Evolutionary conservation across 2,329 filamentous ascomycete genomes (phyloP), one percentile per base, ranked within the genome.

Genomic region (Xylariaceae sp.): DNA sequence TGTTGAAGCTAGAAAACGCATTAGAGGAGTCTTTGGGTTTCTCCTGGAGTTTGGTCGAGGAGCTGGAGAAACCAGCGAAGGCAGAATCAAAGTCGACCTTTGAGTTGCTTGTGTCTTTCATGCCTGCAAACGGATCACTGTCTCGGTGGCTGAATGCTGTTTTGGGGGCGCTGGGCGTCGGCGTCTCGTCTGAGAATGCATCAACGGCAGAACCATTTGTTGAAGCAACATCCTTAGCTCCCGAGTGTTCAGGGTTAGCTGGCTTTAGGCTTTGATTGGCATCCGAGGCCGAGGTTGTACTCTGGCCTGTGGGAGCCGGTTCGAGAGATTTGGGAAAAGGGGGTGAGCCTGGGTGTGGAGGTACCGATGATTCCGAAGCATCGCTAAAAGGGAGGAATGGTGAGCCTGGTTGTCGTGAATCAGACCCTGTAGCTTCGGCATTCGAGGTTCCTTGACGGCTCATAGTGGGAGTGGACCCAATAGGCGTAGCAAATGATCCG

Each of bases 11-110:
- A 2, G 78, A 66, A 17, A 73, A 72, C 2, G 71, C 63, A 53
- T 77, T 77, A 35, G 68, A 64, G n/a, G 68, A 63, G 12, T 74
- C 73, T 15, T 69, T 68, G 6, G 63, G 54, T 51, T 73, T 75
- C 46, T 72, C 73, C 53, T 74, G 75, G 44, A 66, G 68, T 60
- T 79, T 80, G 59, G 55, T 61, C 53, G 76, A 77, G 42, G 75
- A 71, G 42, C 71, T 75, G 46, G 76, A 75, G 60, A 94, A 92
- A 49, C 84, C 85, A 39, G 87, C 87, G 72, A 95, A 95, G 1
- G 89, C 89, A 53, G 85, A 84, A 63, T 95, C 89, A 58, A 95
- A 94, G 60, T 94, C 89, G 44, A 88, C 84, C 71, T 90, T 90
- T 38, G 83, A 81, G 68, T 82, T 83, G 47, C 74, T 74, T 49